Evolutionary conservation across 2,329 filamentous ascomycete genomes (phyloP), one percentile per base, ranked within the genome.

Genomic region (Colletotrichum shisoi): DNA sequence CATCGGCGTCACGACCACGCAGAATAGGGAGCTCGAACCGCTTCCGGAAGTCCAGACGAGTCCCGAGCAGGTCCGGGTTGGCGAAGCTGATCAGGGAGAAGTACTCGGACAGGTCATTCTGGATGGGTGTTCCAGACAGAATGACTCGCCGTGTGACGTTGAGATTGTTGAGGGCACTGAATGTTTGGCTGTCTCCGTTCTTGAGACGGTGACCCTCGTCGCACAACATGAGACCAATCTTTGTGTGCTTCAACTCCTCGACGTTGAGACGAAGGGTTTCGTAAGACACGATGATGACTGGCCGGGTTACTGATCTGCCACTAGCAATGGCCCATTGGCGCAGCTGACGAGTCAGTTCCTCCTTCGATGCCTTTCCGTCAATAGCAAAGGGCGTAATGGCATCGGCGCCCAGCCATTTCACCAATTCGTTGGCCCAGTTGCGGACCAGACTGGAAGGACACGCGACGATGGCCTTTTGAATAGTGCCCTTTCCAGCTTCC

Each of bases 101-200:
- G 78, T 99, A 99, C 76, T 99, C 95, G 0, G 94, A 96, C n/a
- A 99, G 80, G 76, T 99, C 95, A 73, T 99, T 99, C 74, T 99
- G 95, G 66, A 99, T 99, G 0, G 95, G 95, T 1, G 95, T 99
- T 67, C 95, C 95, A 0, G 95, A 98, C 17, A 99, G 83, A 71
- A 99, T 99, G 51, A 99, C 94, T 31, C 95, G 89, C 65, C 94
- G 88, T 48, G 91, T 91, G 34, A 99, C 95, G 73, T 97, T 96
- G 17, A 99, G 83, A 68, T 87, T 91, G 74, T 96, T 97, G 57
- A 99, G 82, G 0, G 95, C 94, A 31, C 87, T 94, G 76, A 97
- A 99, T 0, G 95, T 98, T 78, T 96, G 92, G 73, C 92, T 97
- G 76, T 99, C 95, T 65, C 92, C 93, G 73, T 99, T 99, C 78